Conservation (phyloP, 2,329 filamentous ascomycete species). For the Trichoderma atrobrunneum region DNA sequence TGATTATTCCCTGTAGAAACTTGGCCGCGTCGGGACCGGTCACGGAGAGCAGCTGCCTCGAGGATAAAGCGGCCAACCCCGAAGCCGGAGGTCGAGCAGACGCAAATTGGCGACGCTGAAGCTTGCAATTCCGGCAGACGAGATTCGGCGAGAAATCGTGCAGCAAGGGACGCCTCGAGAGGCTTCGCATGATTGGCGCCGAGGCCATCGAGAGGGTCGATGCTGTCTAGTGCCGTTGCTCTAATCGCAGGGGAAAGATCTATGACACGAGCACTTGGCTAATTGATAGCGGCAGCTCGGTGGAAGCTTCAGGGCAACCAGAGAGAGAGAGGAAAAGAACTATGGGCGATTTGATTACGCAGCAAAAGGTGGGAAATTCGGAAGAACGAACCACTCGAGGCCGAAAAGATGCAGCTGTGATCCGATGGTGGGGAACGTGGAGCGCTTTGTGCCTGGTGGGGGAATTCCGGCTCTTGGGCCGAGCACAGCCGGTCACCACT, state of each 20-base stretch:
- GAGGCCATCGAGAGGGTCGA: background rate
- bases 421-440: constrained; percentile 8
- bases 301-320: background rate
- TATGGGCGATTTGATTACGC: background rate
- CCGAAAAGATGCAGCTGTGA: constrained; percentile 10
- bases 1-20: constrained; percentile 86
- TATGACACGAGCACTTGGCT: background rate
- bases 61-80: constrained; percentile 58
- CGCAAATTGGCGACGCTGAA: constrained; percentile 33
- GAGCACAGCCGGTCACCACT: background rate
- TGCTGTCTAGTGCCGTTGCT: background rate
- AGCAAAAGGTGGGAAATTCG: constrained; percentile 10
- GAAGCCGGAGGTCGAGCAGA: constrained; percentile 44
- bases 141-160: constrained; percentile 21
- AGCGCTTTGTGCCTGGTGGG: background rate
- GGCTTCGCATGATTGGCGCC: constrained; percentile 24
- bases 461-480: background rate
- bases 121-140: constrained; percentile 34
- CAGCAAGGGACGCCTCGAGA: constrained; percentile 23
- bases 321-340: background rate
- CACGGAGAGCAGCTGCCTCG: constrained; percentile 75
- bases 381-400: constrained; percentile 1
- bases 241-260: background rate
- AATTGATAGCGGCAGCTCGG: background rate
- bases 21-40: constrained; percentile 75